Conservation (phyloP, 345 rosid species). For the Leavenworthia alabamica region DNA sequence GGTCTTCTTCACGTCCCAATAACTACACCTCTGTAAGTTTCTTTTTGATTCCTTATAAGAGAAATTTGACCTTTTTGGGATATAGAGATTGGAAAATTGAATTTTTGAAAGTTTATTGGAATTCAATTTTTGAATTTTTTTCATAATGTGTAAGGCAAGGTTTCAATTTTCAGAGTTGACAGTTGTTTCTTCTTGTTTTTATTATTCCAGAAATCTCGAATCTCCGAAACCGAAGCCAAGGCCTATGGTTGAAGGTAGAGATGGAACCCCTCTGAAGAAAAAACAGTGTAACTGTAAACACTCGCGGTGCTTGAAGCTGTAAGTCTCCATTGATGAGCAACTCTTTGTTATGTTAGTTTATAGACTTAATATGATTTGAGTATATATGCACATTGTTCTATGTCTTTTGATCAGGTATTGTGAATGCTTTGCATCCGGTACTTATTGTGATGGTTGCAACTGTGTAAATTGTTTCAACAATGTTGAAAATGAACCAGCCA, state of each 20-base stretch:
- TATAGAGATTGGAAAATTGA: not conserved
- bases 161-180: not conserved
- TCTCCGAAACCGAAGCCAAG: slow-evolving; percentile 76
- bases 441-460: slow-evolving; percentile 97
- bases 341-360: not conserved
- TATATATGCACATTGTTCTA: not conserved
- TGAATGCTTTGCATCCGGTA: slow-evolving; percentile 95
- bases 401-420: slow-evolving; percentile 62
- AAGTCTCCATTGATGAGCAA: slow-evolving; percentile 33
- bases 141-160: not conserved
- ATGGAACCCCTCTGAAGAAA: slow-evolving; percentile 92
- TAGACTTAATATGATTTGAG: too few relatives aligned
- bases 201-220: slow-evolving; percentile 56
- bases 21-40: slow-evolving; percentile 58
- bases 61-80: slow-evolving; percentile 1
- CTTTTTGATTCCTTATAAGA: not conserved
- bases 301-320: slow-evolving; percentile 96
- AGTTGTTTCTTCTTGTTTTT: slow-evolving; percentile 10
- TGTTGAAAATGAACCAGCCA: slow-evolving; percentile 75
- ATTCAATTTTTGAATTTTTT: not conserved
- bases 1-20: too few relatives aligned
- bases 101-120: not conserved
- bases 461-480: slow-evolving; percentile 89
- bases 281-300: slow-evolving; percentile 97
- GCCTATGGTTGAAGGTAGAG: slow-evolving; percentile 47